Evolutionary conservation across 306 rosid genomes (phyloP), one percentile per base, ranked within the genome.

Genomic region (Ochetophila trinervis): DNA sequence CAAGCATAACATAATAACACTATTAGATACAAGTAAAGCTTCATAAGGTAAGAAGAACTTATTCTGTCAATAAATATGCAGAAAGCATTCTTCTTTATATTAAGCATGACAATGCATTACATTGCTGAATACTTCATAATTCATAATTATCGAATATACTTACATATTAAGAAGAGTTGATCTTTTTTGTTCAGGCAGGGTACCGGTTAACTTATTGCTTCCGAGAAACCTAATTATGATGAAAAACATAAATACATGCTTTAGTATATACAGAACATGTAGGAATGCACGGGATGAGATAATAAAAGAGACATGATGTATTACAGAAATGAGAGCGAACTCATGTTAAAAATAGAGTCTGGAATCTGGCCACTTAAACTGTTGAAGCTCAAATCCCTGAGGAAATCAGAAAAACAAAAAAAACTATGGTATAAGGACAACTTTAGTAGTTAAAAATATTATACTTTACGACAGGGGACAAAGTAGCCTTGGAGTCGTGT

Each of bases 361-460:
- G 85, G 84, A 76, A 87, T 75, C 62, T 67, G 81, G 58, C 95
- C 92, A 3, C 71, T 73, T 63, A 91, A 63, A 67, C 80, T 85
- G 73, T 91, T 91, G 90, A 91, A 91, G 86, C 98, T 91, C 69
- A 91, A 76, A 74, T 89, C 98, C 83, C 98, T 91, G 60, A 40
- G 45, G 12, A 40, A 40, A 40, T 12, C 45, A 40, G 2, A 40
- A 40, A 0, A 40, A 40, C 21, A 63, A 30, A 57, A 47, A 54
- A 40, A 40, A 40, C 6, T 40, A 40, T 8, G 12, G 32, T 27
- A 27, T 4, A 27, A 27, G 8, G 45, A 40, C 45, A 40, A 40
- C 12, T 40, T 40, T 40, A 40, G 13, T 40, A 40, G 12, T 12
- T 40, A 40, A 1, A n/a, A 40, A 8, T 40, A 10, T 40, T 40